Conservation (phyloP, 140 eudicot genomes). For the Oenanthe javanica region DNA sequence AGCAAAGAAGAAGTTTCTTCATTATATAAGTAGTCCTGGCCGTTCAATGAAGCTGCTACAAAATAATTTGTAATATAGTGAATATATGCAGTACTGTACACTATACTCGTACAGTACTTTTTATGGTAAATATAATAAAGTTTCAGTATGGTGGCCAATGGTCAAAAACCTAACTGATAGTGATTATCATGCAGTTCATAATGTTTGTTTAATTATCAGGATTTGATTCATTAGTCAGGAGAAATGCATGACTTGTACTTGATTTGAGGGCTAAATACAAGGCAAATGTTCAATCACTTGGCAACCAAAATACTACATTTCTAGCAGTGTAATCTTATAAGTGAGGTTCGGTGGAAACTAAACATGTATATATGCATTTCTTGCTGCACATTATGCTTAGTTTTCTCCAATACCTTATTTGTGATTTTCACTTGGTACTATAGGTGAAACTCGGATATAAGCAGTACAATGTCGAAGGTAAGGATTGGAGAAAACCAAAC, state of each 20-base stretch:
- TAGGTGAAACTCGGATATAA: not conserved
- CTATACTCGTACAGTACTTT: not conserved
- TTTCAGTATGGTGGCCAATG: not conserved
- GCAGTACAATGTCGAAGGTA: not conserved
- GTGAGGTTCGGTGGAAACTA: slow-evolving; percentile 4
- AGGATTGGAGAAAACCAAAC: slow-evolving; percentile 1
- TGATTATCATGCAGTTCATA: not conserved
- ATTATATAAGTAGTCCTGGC: too few relatives aligned
- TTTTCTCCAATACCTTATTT: slow-evolving; percentile 8
- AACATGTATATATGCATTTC: not conserved
- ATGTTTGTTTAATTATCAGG: not conserved
- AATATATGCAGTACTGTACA: not conserved
- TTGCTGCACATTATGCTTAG: not conserved
- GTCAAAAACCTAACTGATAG: not conserved
- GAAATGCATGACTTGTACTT: slow-evolving; percentile 2
- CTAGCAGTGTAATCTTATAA: not conserved
- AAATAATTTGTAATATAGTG: too few relatives aligned
- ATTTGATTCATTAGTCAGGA: not conserved
- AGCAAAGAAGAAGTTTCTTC: too few relatives aligned
- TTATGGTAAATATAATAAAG: not conserved
- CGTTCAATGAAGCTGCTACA: too few relatives aligned
- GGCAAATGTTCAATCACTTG: not conserved
- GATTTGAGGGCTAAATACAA: not conserved
- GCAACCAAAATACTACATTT: not conserved
- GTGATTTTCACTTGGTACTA: not conserved